Conservation (phyloP, 495 filamentous ascomycete genomes). For the Annulohypoxylon nitens region DNA sequence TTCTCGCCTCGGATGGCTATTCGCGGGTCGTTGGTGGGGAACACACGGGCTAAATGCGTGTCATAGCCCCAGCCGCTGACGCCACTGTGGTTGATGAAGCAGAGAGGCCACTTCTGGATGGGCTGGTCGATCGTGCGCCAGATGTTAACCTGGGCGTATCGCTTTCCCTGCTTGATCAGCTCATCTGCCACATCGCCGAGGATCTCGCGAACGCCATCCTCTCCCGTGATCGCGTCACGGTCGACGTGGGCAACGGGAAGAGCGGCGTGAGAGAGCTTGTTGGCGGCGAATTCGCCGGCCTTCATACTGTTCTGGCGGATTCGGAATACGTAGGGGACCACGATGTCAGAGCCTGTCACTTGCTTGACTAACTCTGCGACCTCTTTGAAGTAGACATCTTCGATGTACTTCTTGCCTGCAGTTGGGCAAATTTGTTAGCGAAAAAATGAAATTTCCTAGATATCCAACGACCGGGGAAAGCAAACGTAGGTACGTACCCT, state of each 20-base stretch:
- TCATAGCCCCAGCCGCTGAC: constrained; percentile 45
- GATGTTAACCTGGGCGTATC: constrained; percentile 70
- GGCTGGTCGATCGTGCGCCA: constrained; percentile 49
- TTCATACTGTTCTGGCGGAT: constrained; percentile 50
- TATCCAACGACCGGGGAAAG: background rate
- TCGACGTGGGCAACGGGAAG: constrained; percentile 52
- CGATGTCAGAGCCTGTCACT: constrained; percentile 45
- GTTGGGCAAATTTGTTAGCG: constrained; percentile 3
- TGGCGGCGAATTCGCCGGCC: constrained; percentile 41
- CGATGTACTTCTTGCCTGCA: constrained; percentile 47
- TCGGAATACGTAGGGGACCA: constrained; percentile 49
- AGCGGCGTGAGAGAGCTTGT: constrained; percentile 47
- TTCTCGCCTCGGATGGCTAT: constrained; percentile 47
- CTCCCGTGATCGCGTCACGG: constrained; percentile 52
- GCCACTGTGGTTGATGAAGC: constrained; percentile 48
- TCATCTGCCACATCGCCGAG: constrained; percentile 80
- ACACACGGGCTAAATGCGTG: constrained; percentile 46
- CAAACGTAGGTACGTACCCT: constrained; percentile 35
- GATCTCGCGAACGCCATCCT: constrained; percentile 73
- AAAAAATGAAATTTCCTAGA: background rate
- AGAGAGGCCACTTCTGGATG: constrained; percentile 49
- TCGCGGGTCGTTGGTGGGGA: constrained; percentile 47
- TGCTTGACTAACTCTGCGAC: constrained; percentile 48
- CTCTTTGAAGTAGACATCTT: constrained; percentile 51
- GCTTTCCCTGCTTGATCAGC: constrained; percentile 77